Percentiles rank a stretch among this genome's conserved stretches.
These are phyloP conservation scores for Aphanomyces invadans DNA, from an alignment of 352 stramenopile species.

Conservation along the genomic window DNA sequence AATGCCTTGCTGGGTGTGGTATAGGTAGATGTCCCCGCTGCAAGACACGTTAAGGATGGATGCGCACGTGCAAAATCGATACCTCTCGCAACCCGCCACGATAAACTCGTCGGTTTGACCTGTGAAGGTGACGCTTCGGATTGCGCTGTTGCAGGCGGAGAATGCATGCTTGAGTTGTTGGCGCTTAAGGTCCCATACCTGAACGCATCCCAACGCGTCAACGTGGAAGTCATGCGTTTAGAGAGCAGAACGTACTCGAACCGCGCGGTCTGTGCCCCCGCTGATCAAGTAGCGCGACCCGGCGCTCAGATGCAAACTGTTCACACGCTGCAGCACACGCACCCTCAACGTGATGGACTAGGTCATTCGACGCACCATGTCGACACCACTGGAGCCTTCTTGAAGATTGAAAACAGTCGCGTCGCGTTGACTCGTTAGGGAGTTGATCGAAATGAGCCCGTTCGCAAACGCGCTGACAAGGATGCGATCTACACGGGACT, in stretches of 20 bases:
- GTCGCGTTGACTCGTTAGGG: background rate
- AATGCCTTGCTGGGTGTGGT: constrained; percentile 36
- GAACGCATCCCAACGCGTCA: too few species aligned
- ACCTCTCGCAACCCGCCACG: constrained; percentile 61
- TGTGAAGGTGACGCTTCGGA: constrained; percentile 58
- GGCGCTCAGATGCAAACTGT: constrained; percentile 58
- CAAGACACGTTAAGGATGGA: too few species aligned
- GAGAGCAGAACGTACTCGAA: constrained; percentile 30
- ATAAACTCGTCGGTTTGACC: constrained; percentile 68
- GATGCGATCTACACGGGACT: constrained; percentile 8
- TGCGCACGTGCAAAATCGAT: too few species aligned
- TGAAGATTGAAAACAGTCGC: constrained; percentile 6
- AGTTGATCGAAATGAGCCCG: constrained; percentile 18
- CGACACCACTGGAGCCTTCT: background rate
- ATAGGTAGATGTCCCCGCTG: constrained; percentile 57
- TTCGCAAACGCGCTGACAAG: constrained; percentile 11
- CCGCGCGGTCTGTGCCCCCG: constrained; percentile 44
- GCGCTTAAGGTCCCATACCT: constrained; percentile 71
- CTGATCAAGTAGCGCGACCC: constrained; percentile 61
- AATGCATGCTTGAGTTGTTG: constrained; percentile 63
- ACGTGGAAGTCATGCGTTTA: background rate
- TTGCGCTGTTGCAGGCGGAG: constrained; percentile 46
- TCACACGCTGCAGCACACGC: constrained; percentile 28
- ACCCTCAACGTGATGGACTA: too few species aligned
- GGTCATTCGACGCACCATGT: background rate